phyloP scores from a whole-genome alignment of 2,329 filamentous ascomycete genomes.

The Fusarium ambrosium region DNA sequence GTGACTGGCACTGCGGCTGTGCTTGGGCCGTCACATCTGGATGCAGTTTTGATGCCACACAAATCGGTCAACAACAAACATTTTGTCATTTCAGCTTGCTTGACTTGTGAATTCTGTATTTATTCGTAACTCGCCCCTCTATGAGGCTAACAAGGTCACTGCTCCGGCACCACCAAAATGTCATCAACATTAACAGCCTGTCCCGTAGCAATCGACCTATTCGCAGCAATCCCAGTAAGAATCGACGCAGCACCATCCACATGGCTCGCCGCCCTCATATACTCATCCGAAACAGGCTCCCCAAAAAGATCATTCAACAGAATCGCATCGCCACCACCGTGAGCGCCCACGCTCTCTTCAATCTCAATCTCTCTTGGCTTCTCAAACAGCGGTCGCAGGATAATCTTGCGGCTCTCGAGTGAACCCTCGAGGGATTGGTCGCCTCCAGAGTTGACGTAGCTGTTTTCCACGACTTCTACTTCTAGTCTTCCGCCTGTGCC shows the following conservation, averaged over 20 bases:
- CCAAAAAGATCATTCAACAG: conserved; percentile 71
- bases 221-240: conserved; percentile 71
- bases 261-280: conserved; percentile 68
- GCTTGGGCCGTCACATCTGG: background rate
- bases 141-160: background rate
- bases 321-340: conserved; percentile 71
- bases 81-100: background rate
- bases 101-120: background rate
- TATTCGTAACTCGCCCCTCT: background rate
- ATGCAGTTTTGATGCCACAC: background rate
- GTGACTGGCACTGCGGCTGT: no score
- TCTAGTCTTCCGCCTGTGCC: conserved; percentile 71
- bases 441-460: conserved; percentile 72
- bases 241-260: conserved; percentile 71
- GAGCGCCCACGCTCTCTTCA: conserved; percentile 65
- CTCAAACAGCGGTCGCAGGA: conserved; percentile 67
- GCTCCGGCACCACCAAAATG: conserved; percentile 50
- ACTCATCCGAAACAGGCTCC: conserved; percentile 63
- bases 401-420: conserved; percentile 62
- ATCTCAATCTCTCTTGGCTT: conserved; percentile 69
- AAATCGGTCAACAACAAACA: background rate
- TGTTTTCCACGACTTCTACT: conserved; percentile 73
- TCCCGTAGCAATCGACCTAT: conserved; percentile 68
- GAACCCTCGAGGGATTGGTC: conserved; percentile 68
- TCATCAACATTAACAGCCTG: conserved; percentile 70